Evolutionary conservation across 169 alveolate genomes (phyloP).

Genomic region (Plasmodium cynomolgi): DNA sequence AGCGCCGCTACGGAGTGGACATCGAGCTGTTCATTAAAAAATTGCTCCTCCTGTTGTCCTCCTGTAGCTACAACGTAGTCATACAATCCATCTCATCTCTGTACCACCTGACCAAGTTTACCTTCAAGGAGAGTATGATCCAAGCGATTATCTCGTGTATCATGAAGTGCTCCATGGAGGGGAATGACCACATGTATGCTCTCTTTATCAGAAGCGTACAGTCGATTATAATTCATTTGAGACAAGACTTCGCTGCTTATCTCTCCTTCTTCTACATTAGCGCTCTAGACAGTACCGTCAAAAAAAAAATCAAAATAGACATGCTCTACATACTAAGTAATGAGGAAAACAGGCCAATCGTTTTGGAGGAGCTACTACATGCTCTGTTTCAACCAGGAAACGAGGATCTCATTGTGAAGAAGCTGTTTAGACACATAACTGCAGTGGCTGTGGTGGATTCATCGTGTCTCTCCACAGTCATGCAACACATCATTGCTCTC

Average conservation of each 20-base stretch:
- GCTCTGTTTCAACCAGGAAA: constrained; percentile 21
- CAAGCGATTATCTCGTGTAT: constrained; percentile 21
- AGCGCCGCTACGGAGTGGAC: constrained; percentile 18
- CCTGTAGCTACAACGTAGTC: constrained; percentile 27
- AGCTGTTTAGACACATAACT: constrained; percentile 13
- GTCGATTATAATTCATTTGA: constrained; percentile 9
- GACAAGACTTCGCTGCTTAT: constrained; percentile 2
- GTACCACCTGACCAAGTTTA: constrained; percentile 29
- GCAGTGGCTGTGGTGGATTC: constrained; percentile 19
- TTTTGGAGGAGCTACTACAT: constrained; percentile 26
- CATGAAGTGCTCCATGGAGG: constrained; percentile 15
- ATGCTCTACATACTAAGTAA: constrained; percentile 1
- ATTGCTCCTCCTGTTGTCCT: neutral
- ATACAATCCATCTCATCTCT: constrained; percentile 6
- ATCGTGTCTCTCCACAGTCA: constrained; percentile 5
- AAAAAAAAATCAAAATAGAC: constrained; percentile 21
- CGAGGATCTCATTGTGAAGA: constrained; percentile 13
- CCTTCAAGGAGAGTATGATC: constrained; percentile 14
- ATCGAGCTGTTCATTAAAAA: constrained; percentile 42
- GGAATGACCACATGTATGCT: constrained; percentile 31
- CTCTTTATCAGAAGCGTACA: constrained; percentile 40
- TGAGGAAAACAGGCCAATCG: neutral
- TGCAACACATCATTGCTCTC: constrained; percentile 19
- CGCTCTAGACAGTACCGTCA: neutral
- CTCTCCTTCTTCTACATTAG: constrained; percentile 28